Percentiles rank a stretch among this genome's conserved stretches.
These are phyloP conservation scores for Daldinia grandis DNA, from an alignment of 495 filamentous ascomycete species.

Conservation along the genomic window DNA sequence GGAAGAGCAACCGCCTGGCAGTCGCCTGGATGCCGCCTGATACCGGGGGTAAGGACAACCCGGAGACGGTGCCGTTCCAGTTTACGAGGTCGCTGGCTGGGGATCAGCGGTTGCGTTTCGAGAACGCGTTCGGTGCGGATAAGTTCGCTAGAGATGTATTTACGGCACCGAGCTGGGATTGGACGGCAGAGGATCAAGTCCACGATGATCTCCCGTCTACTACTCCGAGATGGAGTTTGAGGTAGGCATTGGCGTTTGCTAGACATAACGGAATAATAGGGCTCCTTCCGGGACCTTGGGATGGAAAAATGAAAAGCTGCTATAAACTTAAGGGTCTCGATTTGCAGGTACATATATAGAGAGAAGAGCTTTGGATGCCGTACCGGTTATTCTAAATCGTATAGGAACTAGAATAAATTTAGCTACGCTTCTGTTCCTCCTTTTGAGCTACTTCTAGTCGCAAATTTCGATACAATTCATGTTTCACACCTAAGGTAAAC, in stretches of 20 bases:
- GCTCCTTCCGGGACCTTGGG: neutral
- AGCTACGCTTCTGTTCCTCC: neutral
- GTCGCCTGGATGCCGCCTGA: conserved; percentile 45
- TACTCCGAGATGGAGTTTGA: conserved; percentile 41
- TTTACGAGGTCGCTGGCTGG: conserved; percentile 51
- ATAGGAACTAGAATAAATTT: neutral
- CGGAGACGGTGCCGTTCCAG: conserved; percentile 45
- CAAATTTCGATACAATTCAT: too few relatives aligned
- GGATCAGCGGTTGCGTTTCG: conserved; percentile 53
- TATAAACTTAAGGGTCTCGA: neutral
- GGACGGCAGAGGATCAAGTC: conserved; percentile 58
- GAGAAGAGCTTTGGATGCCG: neutral
- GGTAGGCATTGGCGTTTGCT: neutral
- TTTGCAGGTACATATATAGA: neutral
- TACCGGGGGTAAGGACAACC: conserved; percentile 13
- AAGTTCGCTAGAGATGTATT: conserved; percentile 62
- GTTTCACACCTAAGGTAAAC: too few relatives aligned
- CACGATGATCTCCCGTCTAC: conserved; percentile 33
- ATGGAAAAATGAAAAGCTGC: neutral
- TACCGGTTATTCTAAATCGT: neutral
- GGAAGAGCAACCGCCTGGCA: conserved; percentile 51
- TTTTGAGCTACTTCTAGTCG: too few relatives aligned
- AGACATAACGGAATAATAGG: neutral
- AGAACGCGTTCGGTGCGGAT: conserved; percentile 51
- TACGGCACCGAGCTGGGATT: conserved; percentile 66